Evolutionary conservation across 768 basidiomycete genomes (phyloP), one percentile per base, ranked within the genome.

Genomic region (Russula earlei): DNA sequence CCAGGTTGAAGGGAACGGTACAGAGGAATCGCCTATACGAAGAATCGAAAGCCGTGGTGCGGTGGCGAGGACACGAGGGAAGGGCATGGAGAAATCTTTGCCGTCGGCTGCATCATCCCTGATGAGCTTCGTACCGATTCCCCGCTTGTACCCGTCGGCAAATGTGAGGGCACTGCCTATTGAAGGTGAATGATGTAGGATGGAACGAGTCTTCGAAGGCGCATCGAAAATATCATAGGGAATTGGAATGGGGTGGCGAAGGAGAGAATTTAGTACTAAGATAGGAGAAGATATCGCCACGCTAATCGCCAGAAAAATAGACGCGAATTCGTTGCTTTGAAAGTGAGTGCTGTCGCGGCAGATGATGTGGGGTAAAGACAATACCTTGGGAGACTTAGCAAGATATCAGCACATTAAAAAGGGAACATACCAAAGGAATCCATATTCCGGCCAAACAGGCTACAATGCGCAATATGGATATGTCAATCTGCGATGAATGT

Each of bases 21-120:
- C 8, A n/a, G 12, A 17, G 1, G 41, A 40, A 40, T 79, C 75
- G 2, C 72, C 20, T 2, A 31, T 69, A 4, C 84, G 85, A 5
- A 87, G 72, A 44, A 87, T 81, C 9, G 84, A 80, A 1, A 89
- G 76, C 65, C 81, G 83, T 34, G 86, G 85, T 48, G 73, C 75
- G 19, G 84, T 77, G 10, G 74, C 68, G 31, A 87, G 74, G 70
- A 87, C 75, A n/a, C 75, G 78, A 27, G 87, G 63, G 2, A 82
- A 81, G 19, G 84, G 79, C 41, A 78, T 73, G 29, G 85, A 60
- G 62, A 81, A 83, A 52, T 71, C 70, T 67, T 82, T 84, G 1
- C 82, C 82, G 47, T 83, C 71, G 7, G 85, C 85, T 58, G 86
- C 80, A 57, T 87, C 80, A n/a, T 85, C 84, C 52, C 83, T 83